A percentile compares a stretch with the other conserved stretches of the same genome.
Conservation (phyloP, 306 rosid genomes). For the Morella rubra region DNA sequence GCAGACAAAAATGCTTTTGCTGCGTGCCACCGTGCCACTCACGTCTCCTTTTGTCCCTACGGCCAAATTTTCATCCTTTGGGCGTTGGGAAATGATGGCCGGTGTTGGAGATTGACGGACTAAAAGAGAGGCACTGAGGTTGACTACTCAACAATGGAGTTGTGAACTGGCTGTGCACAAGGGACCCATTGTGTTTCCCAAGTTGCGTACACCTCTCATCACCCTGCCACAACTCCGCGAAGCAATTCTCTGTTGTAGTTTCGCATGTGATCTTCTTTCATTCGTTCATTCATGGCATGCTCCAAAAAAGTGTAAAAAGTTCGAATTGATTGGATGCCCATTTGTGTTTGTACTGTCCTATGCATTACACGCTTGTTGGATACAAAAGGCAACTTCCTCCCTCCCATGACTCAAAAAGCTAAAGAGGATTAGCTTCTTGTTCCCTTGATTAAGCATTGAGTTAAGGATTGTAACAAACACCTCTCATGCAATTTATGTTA, state of each 20-base stretch:
- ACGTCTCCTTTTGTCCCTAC: constrained; percentile 26
- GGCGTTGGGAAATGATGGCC: constrained; percentile 49
- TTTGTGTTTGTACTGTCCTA: not conserved
- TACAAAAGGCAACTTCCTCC: constrained; percentile 38
- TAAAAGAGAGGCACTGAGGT: constrained; percentile 53
- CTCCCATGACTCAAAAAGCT: constrained; percentile 32
- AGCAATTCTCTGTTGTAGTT: constrained; percentile 14
- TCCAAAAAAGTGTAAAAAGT: constrained; percentile 22
- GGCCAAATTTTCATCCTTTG: constrained; percentile 26
- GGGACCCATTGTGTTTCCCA: constrained; percentile 82
- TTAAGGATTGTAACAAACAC: not conserved
- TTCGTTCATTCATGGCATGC: constrained; percentile 37
- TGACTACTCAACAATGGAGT: constrained; percentile 61
- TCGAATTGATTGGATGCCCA: constrained; percentile 7
- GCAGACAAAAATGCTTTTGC: constrained; percentile 59
- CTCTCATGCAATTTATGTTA: not conserved
- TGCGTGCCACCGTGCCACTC: constrained; percentile 62
- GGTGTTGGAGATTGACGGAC: constrained; percentile 54
- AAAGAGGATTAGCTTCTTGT: constrained; percentile 16
- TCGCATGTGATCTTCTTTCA: constrained; percentile 34
- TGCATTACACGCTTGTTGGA: constrained; percentile 31
- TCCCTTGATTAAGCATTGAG: not conserved
- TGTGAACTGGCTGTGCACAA: constrained; percentile 43
- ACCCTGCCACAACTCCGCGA: constrained; percentile 40
- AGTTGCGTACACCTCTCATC: constrained; percentile 44